phyloP scores from a whole-genome alignment of 2,329 filamentous ascomycete genomes.

The Pleurostoma richardsiae region DNA sequence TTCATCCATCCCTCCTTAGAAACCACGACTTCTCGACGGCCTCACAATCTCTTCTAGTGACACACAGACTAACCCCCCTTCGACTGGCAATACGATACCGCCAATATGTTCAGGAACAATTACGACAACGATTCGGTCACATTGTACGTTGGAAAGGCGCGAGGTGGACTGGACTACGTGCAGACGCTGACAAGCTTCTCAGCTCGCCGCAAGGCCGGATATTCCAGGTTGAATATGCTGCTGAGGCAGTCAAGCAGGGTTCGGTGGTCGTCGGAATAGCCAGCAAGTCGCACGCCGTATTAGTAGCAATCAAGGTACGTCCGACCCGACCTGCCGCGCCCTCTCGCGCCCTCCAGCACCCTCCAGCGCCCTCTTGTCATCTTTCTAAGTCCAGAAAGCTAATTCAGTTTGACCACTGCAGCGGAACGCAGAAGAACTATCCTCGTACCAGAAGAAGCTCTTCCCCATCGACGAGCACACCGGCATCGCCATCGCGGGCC shows the following conservation, averaged over 20 bases:
- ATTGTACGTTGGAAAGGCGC: slow-evolving; percentile 62
- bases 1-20: no score
- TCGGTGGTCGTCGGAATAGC: slow-evolving; percentile 95
- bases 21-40: no score
- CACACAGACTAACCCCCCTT: no score
- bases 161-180: background rate
- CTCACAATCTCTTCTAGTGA: no score
- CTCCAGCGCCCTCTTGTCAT: slow-evolving; percentile 3
- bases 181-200: slow-evolving; percentile 14
- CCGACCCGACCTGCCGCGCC: slow-evolving; percentile 3
- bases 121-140: slow-evolving; percentile 99
- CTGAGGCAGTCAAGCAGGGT: slow-evolving; percentile 97
- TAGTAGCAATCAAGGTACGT: slow-evolving; percentile 89
- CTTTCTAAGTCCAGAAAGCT: background rate
- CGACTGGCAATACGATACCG: background rate
- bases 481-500: slow-evolving; percentile 90
- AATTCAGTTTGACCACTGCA: slow-evolving; percentile 28
- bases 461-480: slow-evolving; percentile 95
- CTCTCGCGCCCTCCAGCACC: slow-evolving; percentile 6
- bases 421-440: slow-evolving; percentile 98
- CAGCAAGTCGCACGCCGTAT: slow-evolving; percentile 95
- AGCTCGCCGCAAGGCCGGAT: slow-evolving; percentile 99
- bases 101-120: slow-evolving; percentile 97
- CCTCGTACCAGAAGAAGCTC: slow-evolving; percentile 99
- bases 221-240: slow-evolving; percentile 99